phyloP scores from a whole-genome alignment of 305 asterid species.

The Andrographis paniculata region DNA sequence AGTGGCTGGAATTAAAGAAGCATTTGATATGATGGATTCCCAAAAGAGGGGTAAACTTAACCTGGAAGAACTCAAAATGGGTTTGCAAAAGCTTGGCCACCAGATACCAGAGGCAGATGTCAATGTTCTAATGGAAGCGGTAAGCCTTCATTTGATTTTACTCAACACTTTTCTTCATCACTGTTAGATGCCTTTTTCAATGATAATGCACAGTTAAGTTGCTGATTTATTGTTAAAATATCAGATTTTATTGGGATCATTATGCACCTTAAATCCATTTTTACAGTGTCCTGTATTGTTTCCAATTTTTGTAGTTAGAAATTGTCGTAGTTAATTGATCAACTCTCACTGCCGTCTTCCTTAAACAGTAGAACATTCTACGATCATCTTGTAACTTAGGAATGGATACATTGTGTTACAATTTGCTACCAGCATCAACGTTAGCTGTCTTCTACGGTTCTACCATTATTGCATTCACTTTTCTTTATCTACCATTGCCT shows the following conservation, averaged over 20 bases:
- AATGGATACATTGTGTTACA: neutral
- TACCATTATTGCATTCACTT: neutral
- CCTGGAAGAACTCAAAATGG: constrained; percentile 55
- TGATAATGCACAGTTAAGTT: too few relatives aligned
- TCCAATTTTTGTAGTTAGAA: neutral
- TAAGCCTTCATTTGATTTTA: constrained; percentile 24
- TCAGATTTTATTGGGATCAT: too few relatives aligned
- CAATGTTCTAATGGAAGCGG: constrained; percentile 81
- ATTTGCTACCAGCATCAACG: neutral
- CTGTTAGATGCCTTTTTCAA: neutral
- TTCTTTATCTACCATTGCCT: neutral
- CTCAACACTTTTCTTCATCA: constrained; percentile 4
- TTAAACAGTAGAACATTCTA: too few relatives aligned
- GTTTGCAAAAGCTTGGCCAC: constrained; percentile 68
- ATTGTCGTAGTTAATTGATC: neutral
- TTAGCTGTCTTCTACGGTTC: neutral
- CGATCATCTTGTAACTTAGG: too few relatives aligned
- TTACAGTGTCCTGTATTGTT: too few relatives aligned
- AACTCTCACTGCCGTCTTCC: neutral
- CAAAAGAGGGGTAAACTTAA: constrained; percentile 53
- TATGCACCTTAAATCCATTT: too few relatives aligned
- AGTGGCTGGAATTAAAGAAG: constrained; percentile 74
- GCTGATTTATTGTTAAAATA: too few relatives aligned
- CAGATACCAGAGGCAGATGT: constrained; percentile 70
- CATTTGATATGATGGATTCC: constrained; percentile 63